Evolutionary conservation across 495 filamentous ascomycete genomes (phyloP).

Genomic region (Parachaetomium inaequale): DNA sequence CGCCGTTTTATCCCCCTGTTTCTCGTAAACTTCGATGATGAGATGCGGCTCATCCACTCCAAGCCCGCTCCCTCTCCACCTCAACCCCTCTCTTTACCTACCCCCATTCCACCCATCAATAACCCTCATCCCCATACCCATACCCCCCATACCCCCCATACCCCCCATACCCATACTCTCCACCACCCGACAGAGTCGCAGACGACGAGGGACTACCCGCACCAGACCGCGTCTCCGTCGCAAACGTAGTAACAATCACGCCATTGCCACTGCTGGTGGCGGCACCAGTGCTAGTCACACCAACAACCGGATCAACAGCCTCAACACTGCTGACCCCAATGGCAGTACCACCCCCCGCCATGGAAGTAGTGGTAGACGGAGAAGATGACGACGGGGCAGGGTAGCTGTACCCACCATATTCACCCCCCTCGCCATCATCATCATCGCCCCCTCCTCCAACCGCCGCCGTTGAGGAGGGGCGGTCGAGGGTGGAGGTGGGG

Average conservation of each 20-base stretch:
- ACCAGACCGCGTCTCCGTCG: background rate
- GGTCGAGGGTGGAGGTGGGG: background rate
- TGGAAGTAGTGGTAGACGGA: background rate
- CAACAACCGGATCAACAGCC: background rate
- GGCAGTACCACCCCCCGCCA: too few species aligned
- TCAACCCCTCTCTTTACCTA: background rate
- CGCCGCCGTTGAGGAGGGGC: background rate
- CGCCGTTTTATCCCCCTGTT: too few species aligned
- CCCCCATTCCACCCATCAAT: background rate
- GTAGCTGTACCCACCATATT: slow-evolving; percentile 14
- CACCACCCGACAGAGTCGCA: background rate
- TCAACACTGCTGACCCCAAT: background rate
- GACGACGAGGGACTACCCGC: too few species aligned
- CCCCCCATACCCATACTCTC: slow-evolving; percentile 4
- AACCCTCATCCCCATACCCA: background rate
- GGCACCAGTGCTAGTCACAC: background rate
- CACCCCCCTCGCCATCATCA: background rate
- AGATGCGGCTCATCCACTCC: too few species aligned
- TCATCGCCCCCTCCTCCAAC: too few species aligned
- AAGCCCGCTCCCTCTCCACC: background rate
- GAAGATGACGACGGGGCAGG: background rate
- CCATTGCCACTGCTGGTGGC: background rate
- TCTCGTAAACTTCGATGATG: too few species aligned
- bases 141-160: background rate
- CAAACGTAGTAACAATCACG: too few species aligned